phyloP scores from a whole-genome alignment of 768 basidiomycete genomes.

The Pluteus cervinus region DNA sequence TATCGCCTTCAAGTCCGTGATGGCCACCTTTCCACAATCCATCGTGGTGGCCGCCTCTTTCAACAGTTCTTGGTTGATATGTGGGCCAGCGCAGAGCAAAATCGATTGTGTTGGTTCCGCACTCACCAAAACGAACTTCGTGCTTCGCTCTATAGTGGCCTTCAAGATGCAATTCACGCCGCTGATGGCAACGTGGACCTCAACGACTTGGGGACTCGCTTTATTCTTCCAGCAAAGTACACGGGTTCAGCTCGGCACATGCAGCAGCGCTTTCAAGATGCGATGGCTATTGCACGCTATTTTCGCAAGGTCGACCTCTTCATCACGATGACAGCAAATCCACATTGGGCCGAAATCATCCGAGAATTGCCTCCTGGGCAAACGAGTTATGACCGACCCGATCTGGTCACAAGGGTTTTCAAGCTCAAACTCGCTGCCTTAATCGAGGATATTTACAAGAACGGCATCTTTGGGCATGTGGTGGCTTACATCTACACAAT shows the following conservation, averaged over 20 bases:
- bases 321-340: constrained; percentile 44
- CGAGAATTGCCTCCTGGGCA: constrained; percentile 31
- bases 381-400: constrained; percentile 33
- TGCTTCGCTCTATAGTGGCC: constrained; percentile 27
- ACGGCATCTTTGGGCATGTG: constrained; percentile 33
- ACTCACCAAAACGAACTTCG: constrained; percentile 30
- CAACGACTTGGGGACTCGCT: constrained; percentile 17
- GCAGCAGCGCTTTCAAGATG: constrained; percentile 34
- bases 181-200: background rate
- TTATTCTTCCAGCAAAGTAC: constrained; percentile 28
- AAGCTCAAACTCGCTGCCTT: constrained; percentile 25
- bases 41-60: constrained; percentile 31
- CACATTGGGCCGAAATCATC: constrained; percentile 36
- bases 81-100: constrained; percentile 39
- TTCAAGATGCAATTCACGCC: background rate
- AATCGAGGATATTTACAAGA: constrained; percentile 28
- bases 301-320: constrained; percentile 35
- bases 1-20: too few species aligned
- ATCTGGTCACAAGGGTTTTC: background rate
- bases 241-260: constrained; percentile 28
- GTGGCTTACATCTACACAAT: constrained; percentile 42
- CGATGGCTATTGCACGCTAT: constrained; percentile 32
- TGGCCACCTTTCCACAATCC: constrained; percentile 19
- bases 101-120: constrained; percentile 24
- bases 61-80: constrained; percentile 39